Evolutionary conservation across 2,329 filamentous ascomycete species (phyloP), one percentile per base, ranked within the genome.

Genomic region (Scedosporium boydii): DNA sequence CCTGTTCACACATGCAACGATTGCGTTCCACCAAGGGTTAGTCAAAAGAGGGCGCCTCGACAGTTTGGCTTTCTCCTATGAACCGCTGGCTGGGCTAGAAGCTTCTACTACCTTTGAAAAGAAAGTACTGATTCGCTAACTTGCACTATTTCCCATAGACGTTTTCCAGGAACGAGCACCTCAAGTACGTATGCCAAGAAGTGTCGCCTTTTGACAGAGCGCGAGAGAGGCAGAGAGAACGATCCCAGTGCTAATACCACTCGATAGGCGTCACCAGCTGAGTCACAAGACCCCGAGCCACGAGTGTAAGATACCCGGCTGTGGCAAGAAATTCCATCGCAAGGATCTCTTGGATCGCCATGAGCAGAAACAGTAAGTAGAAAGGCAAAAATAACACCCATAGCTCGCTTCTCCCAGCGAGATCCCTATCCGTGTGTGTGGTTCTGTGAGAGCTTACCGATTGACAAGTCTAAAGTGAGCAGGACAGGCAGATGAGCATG

Each of bases 141-240:
- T 63, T 26, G 21, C 53, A 44, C 55, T 26, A 65, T 53, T 12
- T 27, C 44, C 63, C 59, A 60, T 63, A 86, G 84, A 86, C 81
- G 1, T 87, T 87, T 65, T 86, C 83, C 12, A 76, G 84, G 68
- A 84, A 84, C 34, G 84, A 87, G 68, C 84, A 87, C 71, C 72
- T 87, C 51, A 82, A 82, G 83, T 86, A 70, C 65, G 74, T 68
- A 60, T 46, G 26, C 53, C 53, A 66, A 71, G 70, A 21, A 12
- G 14, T 34, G 6, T 61, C 56, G 26, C 12, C 48, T 23, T 46
- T 16, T 42, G 27, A 29, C 62, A 63, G 60, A 64, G 71, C 74
- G 67, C 73, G 68, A 64, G 12, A 60, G 59, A 58, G 26, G 6
- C 21, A 18, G 34, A n/a, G 23, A 26, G 21, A 41, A 14, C 3